Evolutionary conservation across 2,329 filamentous ascomycete genomes (phyloP).

Genomic region (Helotiales sp.): DNA sequence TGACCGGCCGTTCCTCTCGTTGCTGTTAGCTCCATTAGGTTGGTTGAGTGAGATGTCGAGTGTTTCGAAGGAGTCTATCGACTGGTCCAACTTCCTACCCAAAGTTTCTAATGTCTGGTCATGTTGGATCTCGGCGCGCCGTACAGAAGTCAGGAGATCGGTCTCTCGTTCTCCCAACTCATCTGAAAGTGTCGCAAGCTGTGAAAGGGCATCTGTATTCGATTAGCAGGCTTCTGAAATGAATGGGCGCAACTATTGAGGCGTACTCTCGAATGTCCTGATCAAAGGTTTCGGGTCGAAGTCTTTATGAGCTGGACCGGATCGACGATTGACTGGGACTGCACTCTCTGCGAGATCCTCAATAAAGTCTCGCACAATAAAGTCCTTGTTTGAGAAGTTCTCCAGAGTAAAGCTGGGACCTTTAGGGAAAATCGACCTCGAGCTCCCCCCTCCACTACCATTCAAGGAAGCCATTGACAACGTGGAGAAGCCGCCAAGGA

Average conservation of each 20-base stretch:
- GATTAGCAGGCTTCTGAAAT: conserved; percentile 29
- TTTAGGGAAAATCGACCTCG: conserved; percentile 65
- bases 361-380: conserved; percentile 97
- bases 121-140: conserved; percentile 88
- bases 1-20: conserved; percentile 47
- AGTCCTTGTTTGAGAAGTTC: conserved; percentile 86
- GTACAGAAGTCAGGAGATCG: conserved; percentile 84
- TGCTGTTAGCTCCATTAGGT: conserved; percentile 47
- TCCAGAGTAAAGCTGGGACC: conserved; percentile 85
- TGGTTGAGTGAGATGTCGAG: conserved; percentile 81
- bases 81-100: conserved; percentile 85
- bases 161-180: conserved; percentile 90
- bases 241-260: not conserved
- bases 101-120: conserved; percentile 86
- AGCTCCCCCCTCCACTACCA: conserved; percentile 25
- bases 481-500: conserved; percentile 9
- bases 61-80: conserved; percentile 87
- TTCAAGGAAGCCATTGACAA: conserved; percentile 32
- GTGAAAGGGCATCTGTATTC: conserved; percentile 58
- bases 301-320: conserved; percentile 59
- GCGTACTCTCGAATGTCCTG: conserved; percentile 80
- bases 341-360: conserved; percentile 87
- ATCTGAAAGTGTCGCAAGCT: conserved; percentile 70
- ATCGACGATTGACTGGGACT: conserved; percentile 77
- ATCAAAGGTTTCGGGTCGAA: conserved; percentile 98